phyloP scores from a whole-genome alignment of 2,329 filamentous ascomycete genomes.

The Endothia cerciana region DNA sequence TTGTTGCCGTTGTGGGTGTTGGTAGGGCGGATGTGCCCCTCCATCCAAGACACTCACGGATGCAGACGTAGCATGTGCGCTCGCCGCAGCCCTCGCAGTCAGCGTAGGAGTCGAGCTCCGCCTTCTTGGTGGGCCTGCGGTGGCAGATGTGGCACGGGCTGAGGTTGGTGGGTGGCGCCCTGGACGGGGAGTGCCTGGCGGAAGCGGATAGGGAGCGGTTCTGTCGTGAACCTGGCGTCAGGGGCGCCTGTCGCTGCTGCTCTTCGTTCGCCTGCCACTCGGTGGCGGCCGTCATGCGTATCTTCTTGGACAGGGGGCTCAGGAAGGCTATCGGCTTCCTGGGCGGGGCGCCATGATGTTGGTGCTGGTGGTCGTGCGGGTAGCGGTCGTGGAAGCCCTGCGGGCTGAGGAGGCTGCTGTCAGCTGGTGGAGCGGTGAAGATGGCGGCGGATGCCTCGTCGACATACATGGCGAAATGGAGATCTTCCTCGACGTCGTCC shows the following conservation, averaged over 20 bases:
- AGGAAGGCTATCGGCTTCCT: conserved; percentile 23
- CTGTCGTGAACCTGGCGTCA: conserved; percentile 17
- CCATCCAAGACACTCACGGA: conserved; percentile 64
- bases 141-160: conserved; percentile 70
- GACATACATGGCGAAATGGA: conserved; percentile 27
- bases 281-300: conserved; percentile 18
- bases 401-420: conserved; percentile 23
- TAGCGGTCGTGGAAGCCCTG: conserved; percentile 18
- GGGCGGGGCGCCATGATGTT: conserved; percentile 22
- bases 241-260: conserved; percentile 5
- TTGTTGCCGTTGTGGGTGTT: neutral
- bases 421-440: conserved; percentile 20
- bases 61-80: conserved; percentile 71
- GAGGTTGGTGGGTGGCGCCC: conserved; percentile 36
- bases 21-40: conserved; percentile 31
- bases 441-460: neutral
- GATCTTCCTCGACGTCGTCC: conserved; percentile 20
- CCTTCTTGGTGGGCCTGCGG: conserved; percentile 65
- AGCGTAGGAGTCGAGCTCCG: conserved; percentile 68
- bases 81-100: conserved; percentile 65
- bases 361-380: conserved; percentile 21
- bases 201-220: conserved; percentile 22
- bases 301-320: conserved; percentile 27
- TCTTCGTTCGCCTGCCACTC: conserved; percentile 15
- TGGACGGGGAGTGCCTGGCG: conserved; percentile 28